Percentiles rank a stretch among this genome's conserved stretches.
These are phyloP conservation scores for Carex myosuroides DNA, from an alignment of 176 grass and related monocot species.

Conservation along the genomic window DNA sequence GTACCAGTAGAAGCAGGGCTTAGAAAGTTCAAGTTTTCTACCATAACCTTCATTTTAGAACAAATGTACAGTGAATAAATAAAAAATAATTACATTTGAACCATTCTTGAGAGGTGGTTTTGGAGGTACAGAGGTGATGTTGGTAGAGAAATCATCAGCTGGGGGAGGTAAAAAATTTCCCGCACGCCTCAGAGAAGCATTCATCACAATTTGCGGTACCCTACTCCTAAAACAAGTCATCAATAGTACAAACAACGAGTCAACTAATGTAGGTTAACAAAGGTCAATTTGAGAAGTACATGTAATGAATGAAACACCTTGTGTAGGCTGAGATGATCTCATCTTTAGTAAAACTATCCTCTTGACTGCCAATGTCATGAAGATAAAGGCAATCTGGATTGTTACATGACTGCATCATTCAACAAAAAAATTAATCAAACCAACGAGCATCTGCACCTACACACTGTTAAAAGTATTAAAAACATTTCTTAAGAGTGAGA, in stretches of 20 bases:
- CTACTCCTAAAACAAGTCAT: constrained; percentile 60
- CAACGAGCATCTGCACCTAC: neutral
- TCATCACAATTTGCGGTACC: constrained; percentile 79
- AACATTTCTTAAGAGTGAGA: neutral
- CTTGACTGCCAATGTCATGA: constrained; percentile 86
- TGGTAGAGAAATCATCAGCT: constrained; percentile 66
- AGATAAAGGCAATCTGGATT: constrained; percentile 99
- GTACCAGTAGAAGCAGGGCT: neutral
- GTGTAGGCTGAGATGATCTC: constrained; percentile 99
- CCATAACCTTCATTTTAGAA: neutral
- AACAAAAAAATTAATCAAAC: constrained; percentile 13
- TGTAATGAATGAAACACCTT: constrained; percentile 35
- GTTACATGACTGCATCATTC: constrained; percentile 71
- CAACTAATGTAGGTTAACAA: constrained; percentile 16
- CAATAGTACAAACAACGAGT: constrained; percentile 12
- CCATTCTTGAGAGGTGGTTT: constrained; percentile 54
- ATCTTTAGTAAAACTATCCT: constrained; percentile 99
- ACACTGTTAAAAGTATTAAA: constrained; percentile 9
- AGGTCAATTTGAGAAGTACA: neutral
- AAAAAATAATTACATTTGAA: constrained; percentile 43
- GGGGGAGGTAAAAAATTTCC: constrained; percentile 79
- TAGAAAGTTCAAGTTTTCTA: neutral
- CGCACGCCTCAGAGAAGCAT: constrained; percentile 58
- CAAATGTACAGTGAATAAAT: constrained; percentile 12
- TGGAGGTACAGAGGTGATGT: constrained; percentile 31